Conservation (phyloP, 2,329 filamentous ascomycete species). For the Xylariaceae sp. region DNA sequence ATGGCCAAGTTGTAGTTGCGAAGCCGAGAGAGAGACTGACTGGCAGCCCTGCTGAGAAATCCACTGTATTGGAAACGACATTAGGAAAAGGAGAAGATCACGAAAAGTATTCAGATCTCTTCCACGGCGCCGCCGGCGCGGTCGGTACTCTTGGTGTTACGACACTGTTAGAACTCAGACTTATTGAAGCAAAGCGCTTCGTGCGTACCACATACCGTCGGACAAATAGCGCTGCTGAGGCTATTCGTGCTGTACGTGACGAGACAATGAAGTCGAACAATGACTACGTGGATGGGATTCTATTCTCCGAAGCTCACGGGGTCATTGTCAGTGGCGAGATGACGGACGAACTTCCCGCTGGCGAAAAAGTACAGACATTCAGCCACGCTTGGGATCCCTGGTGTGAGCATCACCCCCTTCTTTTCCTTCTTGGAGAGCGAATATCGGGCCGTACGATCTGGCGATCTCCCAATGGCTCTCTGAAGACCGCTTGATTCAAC, state of each 20-base stretch:
- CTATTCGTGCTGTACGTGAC: slow-evolving; percentile 45
- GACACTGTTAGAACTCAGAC: slow-evolving; percentile 61
- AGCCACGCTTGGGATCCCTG: slow-evolving; percentile 63
- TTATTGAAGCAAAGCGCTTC: slow-evolving; percentile 57
- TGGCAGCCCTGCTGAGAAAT: neutral
- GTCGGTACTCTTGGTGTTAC: slow-evolving; percentile 66
- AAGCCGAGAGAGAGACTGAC: slow-evolving; percentile 22
- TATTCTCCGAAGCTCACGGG: slow-evolving; percentile 58
- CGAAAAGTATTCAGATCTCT: slow-evolving; percentile 48
- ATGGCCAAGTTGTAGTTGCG: slow-evolving; percentile 58
- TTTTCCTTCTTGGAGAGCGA: neutral
- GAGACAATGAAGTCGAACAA: slow-evolving; percentile 41
- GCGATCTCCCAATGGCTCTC: too few species aligned
- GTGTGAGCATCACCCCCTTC: slow-evolving; percentile 35
- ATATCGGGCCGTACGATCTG: too few species aligned
- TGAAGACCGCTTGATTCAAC: too few species aligned
- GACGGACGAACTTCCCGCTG: slow-evolving; percentile 46
- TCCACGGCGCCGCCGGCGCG: slow-evolving; percentile 61
- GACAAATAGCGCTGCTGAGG: slow-evolving; percentile 44
- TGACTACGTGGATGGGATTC: slow-evolving; percentile 72
- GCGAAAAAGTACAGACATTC: slow-evolving; percentile 32
- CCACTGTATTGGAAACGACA: slow-evolving; percentile 1
- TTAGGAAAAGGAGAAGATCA: slow-evolving; percentile 12
- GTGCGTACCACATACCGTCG: slow-evolving; percentile 62
- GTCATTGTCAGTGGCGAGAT: slow-evolving; percentile 64